Base-by-base conservation (phyloP, 768 basidiomycete genomes). In the Podaxis mareebaensis region DNA sequence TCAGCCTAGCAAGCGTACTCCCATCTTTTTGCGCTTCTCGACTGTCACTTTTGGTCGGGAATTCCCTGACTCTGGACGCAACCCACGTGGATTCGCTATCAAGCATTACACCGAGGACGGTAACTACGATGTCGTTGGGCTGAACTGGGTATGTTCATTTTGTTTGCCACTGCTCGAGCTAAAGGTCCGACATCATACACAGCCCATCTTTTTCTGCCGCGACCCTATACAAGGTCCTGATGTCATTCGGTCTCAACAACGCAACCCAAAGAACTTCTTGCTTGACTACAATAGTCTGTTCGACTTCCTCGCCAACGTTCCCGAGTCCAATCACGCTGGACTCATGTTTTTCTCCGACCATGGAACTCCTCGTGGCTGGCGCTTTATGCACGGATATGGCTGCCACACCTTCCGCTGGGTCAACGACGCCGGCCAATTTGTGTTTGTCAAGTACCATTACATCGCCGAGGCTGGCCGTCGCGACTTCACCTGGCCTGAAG, bases 391-490 rank as follows among this genome's bases (percentile, higher is more conserved):
- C 52, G 64, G 64, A 3, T 64, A 59, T 48, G 64, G 64, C 1
- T 64, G 64, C 51, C 64, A 64, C 20, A 64, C 64, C 17, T 64
- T 64, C 64, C 58, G 59, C n/a, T 64, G 64, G 64, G 58, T 64
- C 40, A 64, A 64, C 42, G 33, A 22, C 12, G 51, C 48, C 8
- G 64, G 64, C 40, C 52, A 64, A 15, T 64, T 64, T 13, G 64
- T 64, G 11, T 64, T 60, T 48, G 64, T 64, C 28, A 64, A 64
- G 58, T 64, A 64, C 11, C 64, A 64, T 55, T 64, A 64, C 38
- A 38, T 52, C 12, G 40, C 38, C 49, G 53, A 60, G 15, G 57
- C 39, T 15, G 64, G 64, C 3, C 64, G 59, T n/a, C 51, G 53
- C 28, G 57, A 64, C 51, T 64, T 64, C 52, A 59, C 64, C 5